Base-by-base conservation (phyloP, 2,329 filamentous ascomycete genomes). In the Colletotrichum tropicale region DNA sequence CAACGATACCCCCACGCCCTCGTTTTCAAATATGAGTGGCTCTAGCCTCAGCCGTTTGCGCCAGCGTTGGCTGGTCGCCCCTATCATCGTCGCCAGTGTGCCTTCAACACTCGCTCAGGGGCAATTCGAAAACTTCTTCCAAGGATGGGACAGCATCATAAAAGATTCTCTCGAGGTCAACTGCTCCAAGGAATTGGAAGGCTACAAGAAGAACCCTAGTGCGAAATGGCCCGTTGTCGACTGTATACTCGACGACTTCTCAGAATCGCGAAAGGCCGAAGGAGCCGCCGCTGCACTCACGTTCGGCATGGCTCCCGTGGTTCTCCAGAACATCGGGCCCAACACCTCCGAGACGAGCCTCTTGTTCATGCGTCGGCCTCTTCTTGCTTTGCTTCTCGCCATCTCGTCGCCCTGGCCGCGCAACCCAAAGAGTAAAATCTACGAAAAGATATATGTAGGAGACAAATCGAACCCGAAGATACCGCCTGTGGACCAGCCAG, bases 121-220 rank as follows among this genome's bases (percentile, higher is more conserved):
- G n/a, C n/a, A n/a, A 18, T 61, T 61, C 18, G 8, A 32, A 32
- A 2, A 9, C 5, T 61, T 61, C 2, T 61, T 61, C 5, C 58
- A 18, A 28, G 58, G 24, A 28, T 61, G 58, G 58, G 15, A 8
- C 2, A 8, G 26, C 1, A 4, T 61, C 16, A 61, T 61, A 28
- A 2, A 13, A 2, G 8, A 21, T 2, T 18, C 6, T 10, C 15
- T 61, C 2, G 7, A 61, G 4, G 10, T 8, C 3, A 61, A 34
- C 3, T 61, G 15, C 26, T 6, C 28, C 13, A 6, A 13, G 5
- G 4, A 32, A 0, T 1, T 34, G 34, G 6, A 3, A 0, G 13
- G 15, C 7, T 34, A 34, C 32, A 34, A 34, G 10, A 15, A 34
- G 4, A 0, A 34, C 4, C 58, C 58, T 18, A n/a, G n/a, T n/a